Evolutionary conservation across 2,329 filamentous ascomycete species (phyloP), one percentile per base, ranked within the genome.

Genomic region (Aureobasidium subglaciale): DNA sequence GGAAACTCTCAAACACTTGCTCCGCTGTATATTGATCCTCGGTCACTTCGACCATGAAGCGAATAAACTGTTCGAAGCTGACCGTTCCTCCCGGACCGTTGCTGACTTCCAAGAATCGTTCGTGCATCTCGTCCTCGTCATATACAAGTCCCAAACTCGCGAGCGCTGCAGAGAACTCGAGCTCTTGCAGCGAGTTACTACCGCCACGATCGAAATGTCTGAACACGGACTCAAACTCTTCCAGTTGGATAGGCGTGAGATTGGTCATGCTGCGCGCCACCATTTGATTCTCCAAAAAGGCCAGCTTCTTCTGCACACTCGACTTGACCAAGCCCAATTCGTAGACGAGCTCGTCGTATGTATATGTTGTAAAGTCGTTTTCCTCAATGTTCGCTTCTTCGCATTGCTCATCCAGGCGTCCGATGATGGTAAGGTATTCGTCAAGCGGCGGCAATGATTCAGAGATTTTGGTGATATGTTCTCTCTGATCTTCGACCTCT

Each of bases 331-430:
- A 80, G 15, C 89, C 85, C 57, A 97, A 80, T 73, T 99, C 93
- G 73, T 99, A 99, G 58, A 85, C 84, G 38, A 99, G 80, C 72
- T 99, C 93, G 68, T 99, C 93, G 70, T 97, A 93, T 9, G 92
- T 96, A 73, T 97, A 97, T 8, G 92, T 97, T n/a, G 93, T 99
- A 71, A 93, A 97, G 75, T 99, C 93, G 71, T 99, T 99, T 67
- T 99, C 93, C 71, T 99, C 93, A 61, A 99, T 96, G 69, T 99
- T 97, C 59, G 93, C 93, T 75, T 97, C 92, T 58, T 86, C 82
- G 69, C 93, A 99, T 72, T 96, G 90, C 60, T 84, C 83, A 66
- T 96, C 91, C 45, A 97, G 81, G 10, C 83, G 83, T 13, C 84
- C 88, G 67, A 99, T 96, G 60, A 90, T 88, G 60, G 89, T 85